Base-by-base conservation (phyloP, 2,329 filamentous ascomycete species). In the Elsinoe perseae region DNA sequence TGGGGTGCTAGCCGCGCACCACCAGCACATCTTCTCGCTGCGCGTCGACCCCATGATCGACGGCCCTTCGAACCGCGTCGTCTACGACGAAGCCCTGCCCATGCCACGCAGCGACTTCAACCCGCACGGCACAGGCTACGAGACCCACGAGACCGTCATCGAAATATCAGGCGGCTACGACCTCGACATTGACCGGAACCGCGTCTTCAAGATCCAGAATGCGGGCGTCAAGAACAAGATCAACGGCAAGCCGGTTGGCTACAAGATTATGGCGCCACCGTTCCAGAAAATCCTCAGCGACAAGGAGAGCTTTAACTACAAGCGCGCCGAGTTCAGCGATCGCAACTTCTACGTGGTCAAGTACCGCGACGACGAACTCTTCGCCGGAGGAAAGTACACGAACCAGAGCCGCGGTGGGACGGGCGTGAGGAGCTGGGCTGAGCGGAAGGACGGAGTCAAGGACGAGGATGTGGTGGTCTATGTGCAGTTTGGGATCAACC, bases 21-120 rank as follows among this genome's bases (percentile, higher is more conserved):
- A 90, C 64, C 86, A 91, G 66, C 87, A 90, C 69, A 86, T 89
- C 67, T 89, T 91, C 73, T 68, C 72, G 60, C 64, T 79, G 60
- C 70, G 77, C 56, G 62, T 80, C 58, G 70, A 80, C 68, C 69
- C 75, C 28, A 68, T 70, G 62, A 67, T 78, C 57, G 73, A 79
- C 59, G 72, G 76, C 57, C 65, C 70, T 63, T 57, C 69, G 54
- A 75, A 78, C 66, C 68, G 74, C 27, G 62, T 76, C 21, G 68
- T 75, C 50, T 75, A 85, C 64, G 70, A 78, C 21, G 71, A 83
- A 63, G 75, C 78, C 0, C 77, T 81, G 54, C 69, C 84, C 0
- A 81, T 86, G 75, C 80, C 81, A 1, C 73, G 81, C 44, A 72
- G 69, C 43, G 73, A 75, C 55, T 68, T 75, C 56, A 84, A 84